Evolutionary conservation across 164 flowering plant genomes (phyloP), one percentile per base, ranked within the genome.

Genomic region (Tetrastigma voinierianum): DNA sequence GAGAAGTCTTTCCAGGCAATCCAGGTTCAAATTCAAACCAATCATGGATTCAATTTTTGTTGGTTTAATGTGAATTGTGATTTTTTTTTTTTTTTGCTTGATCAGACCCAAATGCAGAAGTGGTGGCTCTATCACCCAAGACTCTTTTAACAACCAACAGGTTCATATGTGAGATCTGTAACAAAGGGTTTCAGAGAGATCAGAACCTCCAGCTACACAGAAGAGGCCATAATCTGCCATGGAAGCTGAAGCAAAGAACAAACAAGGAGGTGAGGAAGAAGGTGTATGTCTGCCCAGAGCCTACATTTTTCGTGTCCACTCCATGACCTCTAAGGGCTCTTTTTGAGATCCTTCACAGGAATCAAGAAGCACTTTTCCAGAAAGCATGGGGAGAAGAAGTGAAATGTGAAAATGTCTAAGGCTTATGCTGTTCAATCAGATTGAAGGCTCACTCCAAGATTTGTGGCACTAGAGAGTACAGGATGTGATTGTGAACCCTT

Each of bases 401-500:
- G 86, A 84, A 90, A 72, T 85, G 89, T 68, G 86, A 82, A 6
- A 82, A 79, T 85, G 89, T 78, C 86, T 14, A 85, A 85, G 71
- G 62, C 72, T 20, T 85, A 85, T 59, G 89, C 89, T 1, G 89
- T 85, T 79, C 86, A 77, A 70, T 90, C 96, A 9, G 96, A 90
- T 67, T 88, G 92, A 90, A 90, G 76, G 94, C 96, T 70, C 96
- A 90, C 51, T 87, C 94, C 67, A 90, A 88, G 73, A 86, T 83
- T 51, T 90, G 96, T 82, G 96, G 96, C 68, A 90, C 93, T 2
- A 82, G 87, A 67, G 96, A 90, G 78, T 90, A 90, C 70, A 84
- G 87, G 87, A 82, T 90, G 96, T 78, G 96, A 90, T 69, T 90
- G 96, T 78, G 96, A 46, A 87, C 90, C 66, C 85, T 90, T 73